These are phyloP conservation scores for Penicillium sclerotiorum DNA, from an alignment of 2,329 filamentous ascomycete genomes.

Conservation along the genomic window DNA sequence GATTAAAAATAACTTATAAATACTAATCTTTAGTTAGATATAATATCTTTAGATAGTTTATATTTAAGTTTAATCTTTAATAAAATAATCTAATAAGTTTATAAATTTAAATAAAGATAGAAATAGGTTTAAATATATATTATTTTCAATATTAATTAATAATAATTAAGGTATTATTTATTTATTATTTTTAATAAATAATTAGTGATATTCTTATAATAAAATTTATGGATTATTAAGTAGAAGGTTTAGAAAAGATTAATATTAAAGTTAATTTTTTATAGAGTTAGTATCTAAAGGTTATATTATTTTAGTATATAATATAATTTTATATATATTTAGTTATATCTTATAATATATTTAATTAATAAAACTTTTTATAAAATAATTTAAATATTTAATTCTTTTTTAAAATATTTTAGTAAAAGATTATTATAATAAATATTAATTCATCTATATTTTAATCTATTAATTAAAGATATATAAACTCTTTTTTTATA, in stretches of 20 bases:
- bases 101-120: background rate
- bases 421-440: background rate
- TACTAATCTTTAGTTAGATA: background rate
- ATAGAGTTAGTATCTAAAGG: background rate
- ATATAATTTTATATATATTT: background rate
- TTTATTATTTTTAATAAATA: background rate
- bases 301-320: background rate
- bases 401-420: background rate
- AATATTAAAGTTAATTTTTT: background rate
- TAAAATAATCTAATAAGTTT: background rate
- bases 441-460: background rate
- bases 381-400: too few species aligned
- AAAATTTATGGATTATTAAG: background rate
- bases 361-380: background rate
- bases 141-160: background rate
- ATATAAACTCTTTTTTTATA: background rate
- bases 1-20: constrained; percentile 1
- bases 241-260: background rate
- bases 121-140: too few species aligned
- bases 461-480: background rate
- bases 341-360: background rate
- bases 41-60: background rate
- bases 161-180: background rate
- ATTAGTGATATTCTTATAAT: background rate
- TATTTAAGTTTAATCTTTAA: background rate